Conservation (phyloP, 2,329 filamentous ascomycete genomes). For the Fusarium solani-melongenae region DNA sequence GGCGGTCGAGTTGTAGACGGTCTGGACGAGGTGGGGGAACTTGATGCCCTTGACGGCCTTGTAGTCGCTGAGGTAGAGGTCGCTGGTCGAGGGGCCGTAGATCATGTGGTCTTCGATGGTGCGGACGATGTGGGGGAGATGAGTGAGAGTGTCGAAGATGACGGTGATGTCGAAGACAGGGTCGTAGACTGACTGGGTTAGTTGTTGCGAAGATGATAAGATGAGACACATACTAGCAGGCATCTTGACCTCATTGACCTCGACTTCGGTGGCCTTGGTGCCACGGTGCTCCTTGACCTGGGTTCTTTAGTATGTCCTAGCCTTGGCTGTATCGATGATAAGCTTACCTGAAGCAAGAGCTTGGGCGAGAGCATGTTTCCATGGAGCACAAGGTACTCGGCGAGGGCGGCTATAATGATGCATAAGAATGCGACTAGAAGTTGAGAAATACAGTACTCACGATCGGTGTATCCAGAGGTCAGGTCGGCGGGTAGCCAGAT, state of each 20-base stretch:
- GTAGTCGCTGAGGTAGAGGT: constrained; percentile 22
- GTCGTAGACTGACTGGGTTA: constrained; percentile 10
- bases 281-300: not conserved
- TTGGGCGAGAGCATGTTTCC: constrained; percentile 15
- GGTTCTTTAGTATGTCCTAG: not conserved
- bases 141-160: constrained; percentile 3
- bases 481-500: constrained; percentile 4
- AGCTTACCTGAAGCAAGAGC: constrained; percentile 7
- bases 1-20: constrained; percentile 8
- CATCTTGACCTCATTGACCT: constrained; percentile 6
- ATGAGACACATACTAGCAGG: not conserved
- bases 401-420: not conserved
- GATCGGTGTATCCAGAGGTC: constrained; percentile 18
- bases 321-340: no score
- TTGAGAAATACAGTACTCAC: not conserved
- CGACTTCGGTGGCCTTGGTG: not conserved
- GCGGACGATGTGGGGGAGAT: constrained; percentile 18
- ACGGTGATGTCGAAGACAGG: not conserved
- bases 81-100: not conserved
- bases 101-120: constrained; percentile 15
- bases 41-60: constrained; percentile 1
- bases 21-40: constrained; percentile 23
- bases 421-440: rapidly evolving
- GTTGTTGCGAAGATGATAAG: not conserved
- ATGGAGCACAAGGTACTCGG: not conserved